Percentiles rank a stretch among this genome's conserved stretches.
Conservation (phyloP, 163 green algal species). For the Botryococcus braunii region DNA sequence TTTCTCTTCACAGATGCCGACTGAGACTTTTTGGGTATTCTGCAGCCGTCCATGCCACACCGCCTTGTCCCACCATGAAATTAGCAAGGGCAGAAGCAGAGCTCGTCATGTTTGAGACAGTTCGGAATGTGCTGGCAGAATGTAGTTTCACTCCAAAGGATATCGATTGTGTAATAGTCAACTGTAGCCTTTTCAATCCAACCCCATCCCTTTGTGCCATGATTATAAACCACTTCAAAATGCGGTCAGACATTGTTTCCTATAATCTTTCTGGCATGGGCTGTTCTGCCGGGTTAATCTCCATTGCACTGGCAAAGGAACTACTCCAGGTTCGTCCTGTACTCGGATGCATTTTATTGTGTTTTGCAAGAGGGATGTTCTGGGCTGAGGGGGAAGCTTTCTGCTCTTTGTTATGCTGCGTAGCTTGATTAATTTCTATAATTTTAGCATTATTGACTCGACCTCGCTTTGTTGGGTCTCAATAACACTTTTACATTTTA, state of each 20-base stretch:
- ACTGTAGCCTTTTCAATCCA: conserved; percentile 94
- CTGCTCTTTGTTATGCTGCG: neutral
- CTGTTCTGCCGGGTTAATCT: conserved; percentile 68
- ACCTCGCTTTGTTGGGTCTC: neutral
- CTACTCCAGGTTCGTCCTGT: conserved; percentile 43
- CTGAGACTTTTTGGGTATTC: conserved; percentile 3
- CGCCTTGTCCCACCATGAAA: conserved; percentile 56
- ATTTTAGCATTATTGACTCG: conserved; percentile 12
- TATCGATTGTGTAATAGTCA: conserved; percentile 87
- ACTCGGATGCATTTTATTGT: neutral
- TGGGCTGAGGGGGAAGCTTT: neutral
- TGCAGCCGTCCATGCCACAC: conserved; percentile 24
- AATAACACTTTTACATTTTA: neutral
- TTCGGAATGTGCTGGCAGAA: conserved; percentile 36
- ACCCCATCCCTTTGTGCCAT: conserved; percentile 86
- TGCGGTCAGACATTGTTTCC: conserved; percentile 60
- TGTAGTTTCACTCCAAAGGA: neutral
- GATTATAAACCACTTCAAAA: conserved; percentile 88
- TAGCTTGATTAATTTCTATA: neutral
- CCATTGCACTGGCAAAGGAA: conserved; percentile 65
- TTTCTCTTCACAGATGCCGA: too few species aligned
- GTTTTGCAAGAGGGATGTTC: neutral
- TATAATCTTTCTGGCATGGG: conserved; percentile 64
- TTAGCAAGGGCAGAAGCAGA: conserved; percentile 65
- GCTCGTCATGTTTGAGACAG: conserved; percentile 59